Evolutionary conservation across 2,329 filamentous ascomycete species (phyloP), one percentile per base, ranked within the genome.

Genomic region (Phoma herbarum): DNA sequence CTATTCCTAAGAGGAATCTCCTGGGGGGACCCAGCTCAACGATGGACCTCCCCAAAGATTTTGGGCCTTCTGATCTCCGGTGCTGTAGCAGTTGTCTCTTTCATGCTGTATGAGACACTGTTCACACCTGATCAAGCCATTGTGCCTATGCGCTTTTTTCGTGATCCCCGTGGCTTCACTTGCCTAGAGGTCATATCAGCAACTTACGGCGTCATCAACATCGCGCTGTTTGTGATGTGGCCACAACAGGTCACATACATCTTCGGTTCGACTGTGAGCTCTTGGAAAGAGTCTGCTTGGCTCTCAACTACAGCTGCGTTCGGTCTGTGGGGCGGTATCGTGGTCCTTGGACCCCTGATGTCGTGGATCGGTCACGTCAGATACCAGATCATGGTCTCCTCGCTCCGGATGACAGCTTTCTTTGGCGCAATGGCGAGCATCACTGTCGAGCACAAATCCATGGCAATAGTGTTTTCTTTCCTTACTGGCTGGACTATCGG

Each of bases 1-100:
- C 63, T 82, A 1, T 76, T 82, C 57, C 64, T 82, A 3, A 74
- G 82, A 61, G 79, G 79, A 4, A 68, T 82, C 35, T 77, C 75
- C 4, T 81, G 79, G 76, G 80, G 79, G 22, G 80, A 79, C 12
- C 46, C 50, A 29, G 23, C 48, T 7, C 46, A 62, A 11, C 61
- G 62, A 6, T 66, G 60, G 62, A 37, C 45, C 3, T 60, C 55
- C 29, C 54, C 67, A 3, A 65, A 66, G 14, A 70, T 69, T 8
- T 59, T 73, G 11, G 64, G 72, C 4, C 65, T 70, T 2, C 47
- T 57, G 28, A 61, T 72, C 46, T 48, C 63, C 4, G 73, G 73
- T 1, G 53, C 65, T 1, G 45, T 68, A 10, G 54, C 61, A 4
- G 52, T 58, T 9, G 23, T 66, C 6, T 53, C 52, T 2, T 67